phyloP scores from a whole-genome alignment of 805 yeast species.

The Scheffersomyces spartinae region DNA sequence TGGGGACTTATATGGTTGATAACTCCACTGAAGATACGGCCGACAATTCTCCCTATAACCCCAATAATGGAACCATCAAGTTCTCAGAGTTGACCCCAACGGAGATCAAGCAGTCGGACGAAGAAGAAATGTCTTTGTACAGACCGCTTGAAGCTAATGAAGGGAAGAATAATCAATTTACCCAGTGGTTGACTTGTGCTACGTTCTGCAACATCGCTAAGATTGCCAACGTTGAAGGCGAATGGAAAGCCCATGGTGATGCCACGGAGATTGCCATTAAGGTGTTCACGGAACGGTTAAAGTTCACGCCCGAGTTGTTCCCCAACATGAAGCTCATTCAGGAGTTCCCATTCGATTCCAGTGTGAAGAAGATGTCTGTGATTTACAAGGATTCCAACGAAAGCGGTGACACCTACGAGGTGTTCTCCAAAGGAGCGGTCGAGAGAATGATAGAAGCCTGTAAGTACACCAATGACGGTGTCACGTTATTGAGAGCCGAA shows the following conservation, averaged over 20 bases:
- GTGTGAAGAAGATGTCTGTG: conserved; percentile 20
- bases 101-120: too few species aligned
- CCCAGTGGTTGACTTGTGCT: conserved; percentile 51
- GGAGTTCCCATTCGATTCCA: conserved; percentile 23
- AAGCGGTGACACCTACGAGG: conserved; percentile 1
- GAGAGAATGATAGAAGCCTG: conserved; percentile 17
- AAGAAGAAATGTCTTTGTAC: too few species aligned
- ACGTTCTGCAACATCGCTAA: conserved; percentile 75
- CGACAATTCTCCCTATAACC: conserved; percentile 63
- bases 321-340: conserved; percentile 9
- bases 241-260: conserved; percentile 43
- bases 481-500: conserved; percentile 9
- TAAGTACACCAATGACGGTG: conserved; percentile 5
- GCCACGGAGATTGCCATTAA: conserved; percentile 25
- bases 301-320: conserved; percentile 10
- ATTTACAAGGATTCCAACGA: conserved; percentile 10
- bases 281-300: conserved; percentile 18
- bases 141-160: too few species aligned
- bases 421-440: conserved; percentile 22
- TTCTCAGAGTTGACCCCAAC: conserved; percentile 18
- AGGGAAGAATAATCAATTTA: conserved; percentile 27
- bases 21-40: conserved; percentile 44
- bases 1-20: conserved; percentile 45
- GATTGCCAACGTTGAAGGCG: too few species aligned
- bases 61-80: conserved; percentile 40